phyloP scores from a whole-genome alignment of 75 land plant species.

The Isoetes taiwanensis region DNA sequence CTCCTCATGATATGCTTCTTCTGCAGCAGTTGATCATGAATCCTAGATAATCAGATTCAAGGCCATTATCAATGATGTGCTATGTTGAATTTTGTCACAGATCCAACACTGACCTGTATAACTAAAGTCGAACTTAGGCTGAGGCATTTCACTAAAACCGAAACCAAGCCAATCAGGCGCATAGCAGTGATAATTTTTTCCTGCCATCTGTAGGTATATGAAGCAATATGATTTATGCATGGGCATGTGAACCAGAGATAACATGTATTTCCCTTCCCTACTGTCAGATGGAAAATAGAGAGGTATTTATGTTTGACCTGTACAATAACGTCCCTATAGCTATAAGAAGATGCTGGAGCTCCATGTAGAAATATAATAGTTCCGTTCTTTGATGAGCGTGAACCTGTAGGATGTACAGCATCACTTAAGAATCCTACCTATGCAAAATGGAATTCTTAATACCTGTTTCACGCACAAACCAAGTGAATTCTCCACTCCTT shows the following conservation, averaged over 20 bases:
- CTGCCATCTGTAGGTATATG: constrained; percentile 48
- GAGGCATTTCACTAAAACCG: constrained; percentile 94
- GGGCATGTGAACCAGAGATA: background rate
- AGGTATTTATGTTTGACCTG: constrained; percentile 35
- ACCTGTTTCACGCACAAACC: constrained; percentile 99
- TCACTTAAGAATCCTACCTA: background rate
- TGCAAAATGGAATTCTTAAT: background rate
- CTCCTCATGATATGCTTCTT: constrained; percentile 83
- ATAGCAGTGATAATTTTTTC: constrained; percentile 75
- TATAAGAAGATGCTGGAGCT: constrained; percentile 89
- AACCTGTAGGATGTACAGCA: constrained; percentile 30
- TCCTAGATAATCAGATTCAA: too few relatives aligned
- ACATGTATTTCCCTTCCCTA: background rate
- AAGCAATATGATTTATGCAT: background rate
- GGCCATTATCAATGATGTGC: too few relatives aligned
- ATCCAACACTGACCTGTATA: constrained; percentile 53
- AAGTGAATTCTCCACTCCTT: constrained; percentile 52
- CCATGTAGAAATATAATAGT: constrained; percentile 91
- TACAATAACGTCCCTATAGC: constrained; percentile 80
- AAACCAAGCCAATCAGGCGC: constrained; percentile 99
- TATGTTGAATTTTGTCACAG: background rate
- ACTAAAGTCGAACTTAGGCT: constrained; percentile 72
- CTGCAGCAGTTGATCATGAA: constrained; percentile 38
- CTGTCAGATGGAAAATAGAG: background rate
- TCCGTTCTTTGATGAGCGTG: constrained; percentile 39